A percentile compares a stretch with the other conserved stretches of the same genome.
phyloP scores from a whole-genome alignment of 2,329 filamentous ascomycete species.

The Cercospora sp. region DNA sequence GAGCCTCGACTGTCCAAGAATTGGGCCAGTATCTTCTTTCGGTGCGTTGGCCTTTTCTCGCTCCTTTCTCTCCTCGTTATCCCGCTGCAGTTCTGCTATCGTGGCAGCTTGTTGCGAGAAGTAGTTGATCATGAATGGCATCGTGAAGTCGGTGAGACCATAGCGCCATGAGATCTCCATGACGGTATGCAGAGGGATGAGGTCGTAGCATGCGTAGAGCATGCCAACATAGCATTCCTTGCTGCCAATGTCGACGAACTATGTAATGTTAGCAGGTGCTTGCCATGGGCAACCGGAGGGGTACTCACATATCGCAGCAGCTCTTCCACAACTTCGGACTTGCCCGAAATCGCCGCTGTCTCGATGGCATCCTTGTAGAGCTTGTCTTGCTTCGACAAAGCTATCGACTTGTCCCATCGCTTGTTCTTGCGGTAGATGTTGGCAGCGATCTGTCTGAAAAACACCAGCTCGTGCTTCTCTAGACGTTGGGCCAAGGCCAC shows the following conservation, averaged over 20 bases:
- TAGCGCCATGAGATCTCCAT: conserved; percentile 97
- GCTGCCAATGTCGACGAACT: conserved; percentile 99
- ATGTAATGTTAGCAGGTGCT: conserved; percentile 39
- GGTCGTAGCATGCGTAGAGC: conserved; percentile 97
- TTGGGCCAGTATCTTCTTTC: conserved; percentile 89
- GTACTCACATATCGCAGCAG: conserved; percentile 90
- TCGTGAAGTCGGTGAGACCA: conserved; percentile 92
- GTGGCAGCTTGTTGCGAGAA: conserved; percentile 86
- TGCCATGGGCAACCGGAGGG: neutral
- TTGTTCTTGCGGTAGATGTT: conserved; percentile 99
- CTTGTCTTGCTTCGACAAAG: conserved; percentile 97
- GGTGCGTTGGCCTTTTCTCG: conserved; percentile 71
- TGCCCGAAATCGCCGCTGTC: conserved; percentile 88
- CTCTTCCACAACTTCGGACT: conserved; percentile 91
- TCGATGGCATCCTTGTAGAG: conserved; percentile 99
- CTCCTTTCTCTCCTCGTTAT: conserved; percentile 90
- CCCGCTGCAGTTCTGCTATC: conserved; percentile 81
- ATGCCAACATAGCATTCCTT: conserved; percentile 99
- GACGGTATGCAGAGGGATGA: conserved; percentile 88
- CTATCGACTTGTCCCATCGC: conserved; percentile 98
- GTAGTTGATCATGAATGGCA: conserved; percentile 99
- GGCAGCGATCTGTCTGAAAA: conserved; percentile 98
- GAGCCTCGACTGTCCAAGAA: conserved; percentile 81
- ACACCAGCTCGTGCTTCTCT: conserved; percentile 96
- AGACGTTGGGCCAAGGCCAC: conserved; percentile 87